Evolutionary conservation across 2,329 filamentous ascomycete genomes (phyloP).

Genomic region (Xylariaceae sp.): DNA sequence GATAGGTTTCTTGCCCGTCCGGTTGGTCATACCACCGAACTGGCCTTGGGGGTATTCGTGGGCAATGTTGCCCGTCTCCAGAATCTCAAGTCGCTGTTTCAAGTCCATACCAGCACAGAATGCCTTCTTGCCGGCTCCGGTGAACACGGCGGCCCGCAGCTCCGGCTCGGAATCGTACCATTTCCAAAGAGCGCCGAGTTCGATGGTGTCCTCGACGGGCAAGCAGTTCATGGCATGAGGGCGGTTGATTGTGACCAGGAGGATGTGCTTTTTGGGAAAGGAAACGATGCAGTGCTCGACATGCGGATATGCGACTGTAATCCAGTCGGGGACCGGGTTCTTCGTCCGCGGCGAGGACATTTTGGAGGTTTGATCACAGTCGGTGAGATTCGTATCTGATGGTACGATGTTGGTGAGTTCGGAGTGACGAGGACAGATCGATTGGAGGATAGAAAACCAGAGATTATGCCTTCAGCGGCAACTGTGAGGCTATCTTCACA

Average conservation of each 20-base stretch:
- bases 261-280: constrained; percentile 38
- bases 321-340: constrained; percentile 24
- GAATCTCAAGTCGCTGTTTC: constrained; percentile 40
- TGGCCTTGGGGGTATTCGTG: constrained; percentile 33
- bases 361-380: neutral
- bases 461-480: too few species aligned
- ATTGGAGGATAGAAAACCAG: too few species aligned
- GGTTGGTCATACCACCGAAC: constrained; percentile 33
- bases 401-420: too few species aligned
- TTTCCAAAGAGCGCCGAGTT: constrained; percentile 43
- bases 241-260: constrained; percentile 43
- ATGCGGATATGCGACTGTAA: constrained; percentile 30
- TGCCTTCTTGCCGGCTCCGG: constrained; percentile 44
- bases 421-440: too few species aligned
- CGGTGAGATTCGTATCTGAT: too few species aligned
- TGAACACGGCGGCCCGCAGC: constrained; percentile 48
- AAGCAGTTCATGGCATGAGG: constrained; percentile 41
- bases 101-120: constrained; percentile 54
- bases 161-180: constrained; percentile 49
- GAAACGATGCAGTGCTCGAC: constrained; percentile 32
- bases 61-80: constrained; percentile 27
- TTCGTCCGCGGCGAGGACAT: constrained; percentile 7
- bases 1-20: constrained; percentile 30
- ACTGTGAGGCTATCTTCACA: too few species aligned
- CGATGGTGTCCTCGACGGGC: constrained; percentile 31